A percentile compares a stretch with the other conserved stretches of the same genome.
Evolutionary conservation across 2,329 filamentous ascomycete genomes (phyloP).

Genomic region (Camptophora hylomeconis): DNA sequence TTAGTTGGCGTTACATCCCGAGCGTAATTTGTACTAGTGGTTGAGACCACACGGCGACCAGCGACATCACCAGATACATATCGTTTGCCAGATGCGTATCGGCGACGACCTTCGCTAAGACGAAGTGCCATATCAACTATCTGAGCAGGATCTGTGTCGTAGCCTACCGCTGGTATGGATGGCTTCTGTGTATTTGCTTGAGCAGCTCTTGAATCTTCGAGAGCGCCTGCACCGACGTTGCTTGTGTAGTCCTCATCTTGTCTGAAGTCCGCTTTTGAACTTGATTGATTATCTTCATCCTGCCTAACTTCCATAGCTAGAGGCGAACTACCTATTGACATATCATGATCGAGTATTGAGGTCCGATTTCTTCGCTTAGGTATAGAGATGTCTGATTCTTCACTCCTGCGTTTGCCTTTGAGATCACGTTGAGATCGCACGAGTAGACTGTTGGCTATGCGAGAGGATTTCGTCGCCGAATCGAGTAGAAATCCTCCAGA

Average conservation of each 20-base stretch:
- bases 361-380: constrained; percentile 25
- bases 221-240: constrained; percentile 6
- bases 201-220: constrained; percentile 4
- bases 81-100: constrained; percentile 40
- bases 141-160: constrained; percentile 69
- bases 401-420: constrained; percentile 28
- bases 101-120: constrained; percentile 65
- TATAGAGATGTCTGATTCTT: constrained; percentile 22
- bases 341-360: constrained; percentile 22
- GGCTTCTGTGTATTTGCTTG: constrained; percentile 4
- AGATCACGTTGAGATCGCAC: constrained; percentile 20
- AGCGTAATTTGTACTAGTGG: constrained; percentile 7
- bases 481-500: constrained; percentile 36
- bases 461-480: constrained; percentile 22
- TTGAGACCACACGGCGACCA: constrained; percentile 11
- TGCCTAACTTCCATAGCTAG: constrained; percentile 18
- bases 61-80: constrained; percentile 23
- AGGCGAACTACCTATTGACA: constrained; percentile 21
- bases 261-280: too few species aligned
- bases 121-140: constrained; percentile 89
- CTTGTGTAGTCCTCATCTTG: too few species aligned
- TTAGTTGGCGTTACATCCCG: constrained; percentile 3
- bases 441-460: constrained; percentile 18
- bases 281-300: too few species aligned
- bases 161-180: constrained; percentile 17